Percentiles rank a stretch among this genome's conserved stretches.
phyloP scores from a whole-genome alignment of 768 basidiomycete genomes.

The Tephrocybe sp. region DNA sequence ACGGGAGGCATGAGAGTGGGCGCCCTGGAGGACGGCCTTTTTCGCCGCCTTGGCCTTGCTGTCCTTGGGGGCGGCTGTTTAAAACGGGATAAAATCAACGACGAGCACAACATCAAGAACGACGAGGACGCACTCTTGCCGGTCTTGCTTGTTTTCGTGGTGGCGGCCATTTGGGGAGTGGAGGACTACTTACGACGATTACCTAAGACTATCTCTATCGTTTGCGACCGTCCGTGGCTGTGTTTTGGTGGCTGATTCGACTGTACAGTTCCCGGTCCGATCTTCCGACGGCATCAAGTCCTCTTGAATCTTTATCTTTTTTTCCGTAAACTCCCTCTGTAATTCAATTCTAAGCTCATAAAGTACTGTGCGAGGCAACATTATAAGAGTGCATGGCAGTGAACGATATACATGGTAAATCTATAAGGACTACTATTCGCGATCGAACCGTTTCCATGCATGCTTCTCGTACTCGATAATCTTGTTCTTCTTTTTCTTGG shows the following conservation, averaged over 20 bases:
- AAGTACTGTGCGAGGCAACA: too few species aligned
- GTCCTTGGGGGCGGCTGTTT: conserved; percentile 39
- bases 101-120: background rate
- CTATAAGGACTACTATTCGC: background rate
- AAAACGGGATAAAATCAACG: conserved; percentile 3
- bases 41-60: conserved; percentile 90
- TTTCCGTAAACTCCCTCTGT: too few species aligned
- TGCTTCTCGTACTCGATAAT: conserved; percentile 74
- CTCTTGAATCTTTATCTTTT: too few species aligned
- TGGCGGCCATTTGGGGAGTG: conserved; percentile 49
- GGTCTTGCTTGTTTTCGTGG: conserved; percentile 67
- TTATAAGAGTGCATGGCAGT: too few species aligned
- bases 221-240: conserved; percentile 13
- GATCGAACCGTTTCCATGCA: conserved; percentile 74
- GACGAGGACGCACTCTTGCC: conserved; percentile 34
- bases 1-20: conserved; percentile 68
- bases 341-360: too few species aligned
- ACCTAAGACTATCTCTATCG: conserved; percentile 12
- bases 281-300: background rate
- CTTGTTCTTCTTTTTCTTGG: conserved; percentile 48
- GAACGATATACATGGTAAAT: background rate
- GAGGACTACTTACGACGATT: conserved; percentile 15
- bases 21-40: conserved; percentile 93
- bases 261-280: conserved; percentile 16
- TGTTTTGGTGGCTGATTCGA: conserved; percentile 16